Evolutionary conservation across 2,329 filamentous ascomycete species (phyloP).

Genomic region (Falciphora oryzae): DNA sequence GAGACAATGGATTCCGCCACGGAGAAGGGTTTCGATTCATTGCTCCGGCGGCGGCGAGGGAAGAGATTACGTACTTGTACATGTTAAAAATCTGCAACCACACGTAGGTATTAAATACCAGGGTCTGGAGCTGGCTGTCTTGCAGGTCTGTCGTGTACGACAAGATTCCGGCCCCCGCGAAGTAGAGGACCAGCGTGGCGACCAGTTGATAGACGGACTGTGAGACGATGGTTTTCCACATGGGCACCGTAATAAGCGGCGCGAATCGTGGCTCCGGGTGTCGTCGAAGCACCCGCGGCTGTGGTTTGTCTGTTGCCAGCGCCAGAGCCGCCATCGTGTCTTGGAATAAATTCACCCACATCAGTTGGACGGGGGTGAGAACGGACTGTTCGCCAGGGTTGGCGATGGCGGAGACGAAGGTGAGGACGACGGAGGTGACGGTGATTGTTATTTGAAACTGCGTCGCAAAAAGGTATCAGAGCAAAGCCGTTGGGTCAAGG

Average conservation of each 20-base stretch:
- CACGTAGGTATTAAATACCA: slow-evolving; percentile 82
- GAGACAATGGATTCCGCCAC: slow-evolving; percentile 68
- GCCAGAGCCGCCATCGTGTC: slow-evolving; percentile 54
- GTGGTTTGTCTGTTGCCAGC: slow-evolving; percentile 42
- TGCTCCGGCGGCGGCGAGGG: no score
- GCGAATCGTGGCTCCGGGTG: slow-evolving; percentile 23
- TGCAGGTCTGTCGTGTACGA: no score
- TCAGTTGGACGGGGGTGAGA: slow-evolving; percentile 52
- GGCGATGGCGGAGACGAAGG: slow-evolving; percentile 54
- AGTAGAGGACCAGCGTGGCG: slow-evolving; percentile 54
- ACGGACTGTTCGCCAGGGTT: slow-evolving; percentile 48
- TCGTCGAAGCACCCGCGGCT: slow-evolving; percentile 36
- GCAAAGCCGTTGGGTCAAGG: no score
- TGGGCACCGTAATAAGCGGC: slow-evolving; percentile 55
- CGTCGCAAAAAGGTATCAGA: no score
- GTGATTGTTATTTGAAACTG: slow-evolving; percentile 58
- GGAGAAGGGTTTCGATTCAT: slow-evolving; percentile 65
- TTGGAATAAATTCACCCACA: slow-evolving; percentile 62
- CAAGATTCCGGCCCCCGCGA: slow-evolving; percentile 26
- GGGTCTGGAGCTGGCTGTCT: no score
- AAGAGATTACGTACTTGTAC: no score
- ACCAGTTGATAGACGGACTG: slow-evolving; percentile 69
- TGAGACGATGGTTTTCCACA: slow-evolving; percentile 82
- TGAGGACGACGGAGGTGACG: slow-evolving; percentile 53
- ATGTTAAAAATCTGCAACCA: slow-evolving; percentile 90